phyloP scores from a whole-genome alignment of 441 rosid species.

The Jatropha podagrica region DNA sequence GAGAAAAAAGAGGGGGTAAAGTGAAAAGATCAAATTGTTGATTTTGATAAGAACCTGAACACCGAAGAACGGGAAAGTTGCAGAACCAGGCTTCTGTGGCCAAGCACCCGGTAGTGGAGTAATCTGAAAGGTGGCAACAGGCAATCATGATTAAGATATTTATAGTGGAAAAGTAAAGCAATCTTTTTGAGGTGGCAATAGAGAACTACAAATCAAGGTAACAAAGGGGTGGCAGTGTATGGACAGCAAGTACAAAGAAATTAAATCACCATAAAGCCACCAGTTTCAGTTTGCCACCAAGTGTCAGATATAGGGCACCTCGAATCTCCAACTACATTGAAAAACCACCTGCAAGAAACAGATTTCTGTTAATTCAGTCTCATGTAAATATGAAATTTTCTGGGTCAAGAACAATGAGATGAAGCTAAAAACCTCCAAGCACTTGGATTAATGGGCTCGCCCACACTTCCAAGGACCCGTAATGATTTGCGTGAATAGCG shows the following conservation, averaged over 20 bases:
- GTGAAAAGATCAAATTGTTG: not conserved
- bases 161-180: not conserved
- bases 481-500: constrained; percentile 84
- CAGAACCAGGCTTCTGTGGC: constrained; percentile 99
- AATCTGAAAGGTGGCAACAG: constrained; percentile 45
- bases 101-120: constrained; percentile 99
- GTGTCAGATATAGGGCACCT: constrained; percentile 98
- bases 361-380: constrained; percentile 15
- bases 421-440: constrained; percentile 82
- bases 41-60: constrained; percentile 62
- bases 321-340: constrained; percentile 84
- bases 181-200: constrained; percentile 15
- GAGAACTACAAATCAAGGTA: constrained; percentile 15
- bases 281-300: constrained; percentile 99
- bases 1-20: not conserved
- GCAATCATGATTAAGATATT: not conserved
- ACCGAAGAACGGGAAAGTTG: constrained; percentile 99
- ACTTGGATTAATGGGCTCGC: constrained; percentile 99
- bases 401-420: constrained; percentile 21
- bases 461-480: constrained; percentile 95
- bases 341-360: constrained; percentile 73
- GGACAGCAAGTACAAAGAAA: constrained; percentile 6
- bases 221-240: constrained; percentile 8
- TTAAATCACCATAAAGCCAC: constrained; percentile 83
- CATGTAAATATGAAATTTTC: constrained; percentile 2